Evolutionary conservation across 441 rosid genomes (phyloP).

Genomic region (Flueggea neowawraea): DNA sequence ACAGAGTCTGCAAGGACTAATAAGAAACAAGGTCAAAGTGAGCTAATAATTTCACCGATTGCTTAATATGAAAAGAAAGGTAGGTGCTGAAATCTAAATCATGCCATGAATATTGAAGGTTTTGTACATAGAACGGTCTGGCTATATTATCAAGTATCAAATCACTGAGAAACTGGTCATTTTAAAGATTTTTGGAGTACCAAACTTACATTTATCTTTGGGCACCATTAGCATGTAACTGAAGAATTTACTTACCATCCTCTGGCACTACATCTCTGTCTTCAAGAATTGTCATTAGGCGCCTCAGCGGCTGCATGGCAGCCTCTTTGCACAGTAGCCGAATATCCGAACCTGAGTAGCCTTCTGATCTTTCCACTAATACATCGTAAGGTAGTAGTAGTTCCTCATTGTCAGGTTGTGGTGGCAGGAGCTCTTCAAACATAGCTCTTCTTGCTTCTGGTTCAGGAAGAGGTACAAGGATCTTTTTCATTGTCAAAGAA

Average conservation of each 20-base stretch:
- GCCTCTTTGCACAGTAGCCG: slow-evolving; percentile 89
- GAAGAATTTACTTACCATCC: slow-evolving; percentile 48
- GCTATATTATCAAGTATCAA: too few species aligned
- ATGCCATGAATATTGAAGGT: neutral
- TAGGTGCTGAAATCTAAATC: too few species aligned
- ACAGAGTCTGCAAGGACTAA: neutral
- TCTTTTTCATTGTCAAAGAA: slow-evolving; percentile 44
- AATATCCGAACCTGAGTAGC: slow-evolving; percentile 92
- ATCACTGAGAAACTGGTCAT: too few species aligned
- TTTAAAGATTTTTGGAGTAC: too few species aligned
- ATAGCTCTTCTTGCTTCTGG: slow-evolving; percentile 78
- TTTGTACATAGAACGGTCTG: too few species aligned
- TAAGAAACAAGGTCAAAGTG: neutral
- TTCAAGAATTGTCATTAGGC: slow-evolving; percentile 65
- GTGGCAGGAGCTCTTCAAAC: slow-evolving; percentile 77
- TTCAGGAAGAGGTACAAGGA: slow-evolving; percentile 89
- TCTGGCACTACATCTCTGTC: slow-evolving; percentile 53
- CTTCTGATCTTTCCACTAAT: slow-evolving; percentile 68
- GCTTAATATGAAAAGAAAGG: too few species aligned
- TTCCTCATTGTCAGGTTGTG: slow-evolving; percentile 40
- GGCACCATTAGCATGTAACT: neutral
- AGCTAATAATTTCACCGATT: neutral
- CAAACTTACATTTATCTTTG: too few species aligned
- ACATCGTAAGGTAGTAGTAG: slow-evolving; percentile 85
- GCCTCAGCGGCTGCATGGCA: slow-evolving; percentile 96